Conservation (phyloP, 306 rosid species). For the Alnus rubra region DNA sequence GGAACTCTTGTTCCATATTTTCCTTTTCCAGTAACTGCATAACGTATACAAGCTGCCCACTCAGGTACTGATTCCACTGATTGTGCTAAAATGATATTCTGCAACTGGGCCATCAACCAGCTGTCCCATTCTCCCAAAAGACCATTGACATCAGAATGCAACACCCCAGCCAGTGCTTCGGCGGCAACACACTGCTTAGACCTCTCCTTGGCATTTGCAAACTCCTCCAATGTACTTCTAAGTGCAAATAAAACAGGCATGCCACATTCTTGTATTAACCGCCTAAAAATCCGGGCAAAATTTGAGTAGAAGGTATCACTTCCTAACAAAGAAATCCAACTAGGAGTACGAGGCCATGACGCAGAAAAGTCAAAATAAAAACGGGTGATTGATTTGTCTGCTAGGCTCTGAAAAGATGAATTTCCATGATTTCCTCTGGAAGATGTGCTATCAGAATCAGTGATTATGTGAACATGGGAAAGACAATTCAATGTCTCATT, state of each 20-base stretch:
- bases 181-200: constrained; percentile 99
- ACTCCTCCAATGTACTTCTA: constrained; percentile 76
- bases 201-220: constrained; percentile 86
- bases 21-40: constrained; percentile 98
- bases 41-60: constrained; percentile 96
- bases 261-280: constrained; percentile 96
- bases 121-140: constrained; percentile 78
- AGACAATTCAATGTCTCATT: constrained; percentile 87
- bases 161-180: constrained; percentile 92
- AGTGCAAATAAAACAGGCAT: constrained; percentile 74
- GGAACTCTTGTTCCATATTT: constrained; percentile 88
- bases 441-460: constrained; percentile 69
- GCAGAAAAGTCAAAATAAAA: constrained; percentile 94
- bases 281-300: constrained; percentile 94
- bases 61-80: constrained; percentile 95
- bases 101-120: constrained; percentile 87
- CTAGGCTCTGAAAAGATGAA: constrained; percentile 89
- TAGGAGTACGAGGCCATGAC: constrained; percentile 99
- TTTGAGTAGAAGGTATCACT: constrained; percentile 84
- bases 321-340: constrained; percentile 86
- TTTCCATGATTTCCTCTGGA: constrained; percentile 81
- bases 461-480: constrained; percentile 87
- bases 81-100: constrained; percentile 75
- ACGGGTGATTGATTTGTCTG: constrained; percentile 92
- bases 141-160: constrained; percentile 92